Evolutionary conservation across 2,329 filamentous ascomycete species (phyloP).

Genomic region (Tolypocladium paradoxum): DNA sequence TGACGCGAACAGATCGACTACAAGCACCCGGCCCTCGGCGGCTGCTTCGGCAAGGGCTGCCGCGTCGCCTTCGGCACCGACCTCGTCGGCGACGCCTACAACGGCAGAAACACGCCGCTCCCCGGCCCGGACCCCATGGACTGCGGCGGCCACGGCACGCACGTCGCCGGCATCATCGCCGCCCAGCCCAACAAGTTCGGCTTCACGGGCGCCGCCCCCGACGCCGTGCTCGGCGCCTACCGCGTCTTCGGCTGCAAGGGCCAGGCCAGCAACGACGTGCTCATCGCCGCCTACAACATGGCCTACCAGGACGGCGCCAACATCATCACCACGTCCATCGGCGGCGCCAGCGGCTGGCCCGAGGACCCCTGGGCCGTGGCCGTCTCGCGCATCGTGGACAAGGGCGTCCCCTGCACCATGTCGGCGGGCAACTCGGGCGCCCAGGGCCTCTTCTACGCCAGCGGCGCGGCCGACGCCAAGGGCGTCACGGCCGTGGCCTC

Average conservation of each 20-base stretch:
- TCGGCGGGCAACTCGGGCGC: constrained; percentile 41
- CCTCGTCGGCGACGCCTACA: constrained; percentile 45
- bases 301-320: constrained; percentile 50
- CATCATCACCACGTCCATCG: constrained; percentile 46
- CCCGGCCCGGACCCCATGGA: constrained; percentile 44
- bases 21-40: constrained; percentile 50
- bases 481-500: constrained; percentile 38
- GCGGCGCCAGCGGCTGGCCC: constrained; percentile 39
- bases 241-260: constrained; percentile 47
- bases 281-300: constrained; percentile 48
- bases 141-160: constrained; percentile 49
- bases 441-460: constrained; percentile 37
- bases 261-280: constrained; percentile 39
- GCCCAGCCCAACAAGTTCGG: constrained; percentile 41
- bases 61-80: constrained; percentile 47
- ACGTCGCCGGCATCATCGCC: constrained; percentile 52
- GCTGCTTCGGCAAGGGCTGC: constrained; percentile 50
- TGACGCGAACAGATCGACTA: constrained; percentile 40
- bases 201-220: constrained; percentile 47
- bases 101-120: constrained; percentile 24
- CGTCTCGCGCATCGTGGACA: constrained; percentile 40
- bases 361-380: constrained; percentile 39
- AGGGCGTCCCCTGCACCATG: constrained; percentile 41
- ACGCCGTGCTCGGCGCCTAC: constrained; percentile 44
- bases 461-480: constrained; percentile 35